Evolutionary conservation across 371 early-diverging fungal genomes (phyloP).

Genomic region (Mortierella sp.): DNA sequence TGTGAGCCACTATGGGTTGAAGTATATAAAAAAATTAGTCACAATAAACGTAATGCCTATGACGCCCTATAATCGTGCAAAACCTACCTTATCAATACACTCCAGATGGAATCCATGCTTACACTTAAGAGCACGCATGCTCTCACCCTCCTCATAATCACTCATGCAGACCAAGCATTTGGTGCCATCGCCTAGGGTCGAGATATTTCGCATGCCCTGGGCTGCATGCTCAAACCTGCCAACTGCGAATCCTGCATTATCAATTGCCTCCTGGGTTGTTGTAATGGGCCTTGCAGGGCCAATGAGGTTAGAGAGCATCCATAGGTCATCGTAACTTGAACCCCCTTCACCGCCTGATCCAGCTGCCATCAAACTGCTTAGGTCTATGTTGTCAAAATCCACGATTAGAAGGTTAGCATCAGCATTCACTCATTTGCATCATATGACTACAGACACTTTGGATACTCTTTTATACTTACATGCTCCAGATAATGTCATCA

Average conservation of each 20-base stretch:
- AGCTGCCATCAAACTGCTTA: slow-evolving; percentile 46
- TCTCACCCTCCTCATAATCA: slow-evolving; percentile 74
- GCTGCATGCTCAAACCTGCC: slow-evolving; percentile 51
- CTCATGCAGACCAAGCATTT: slow-evolving; percentile 76
- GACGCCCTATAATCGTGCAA: background rate
- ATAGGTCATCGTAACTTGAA: slow-evolving; percentile 68
- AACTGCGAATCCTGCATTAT: slow-evolving; percentile 59
- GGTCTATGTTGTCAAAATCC: slow-evolving; percentile 23
- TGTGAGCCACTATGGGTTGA: slow-evolving; percentile 58
- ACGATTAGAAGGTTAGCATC: background rate
- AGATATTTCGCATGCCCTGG: slow-evolving; percentile 47
- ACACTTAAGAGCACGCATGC: slow-evolving; percentile 79
- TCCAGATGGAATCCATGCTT: slow-evolving; percentile 85
- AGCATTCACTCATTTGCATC: background rate
- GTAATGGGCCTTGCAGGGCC: slow-evolving; percentile 75
- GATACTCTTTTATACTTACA: slow-evolving; percentile 32
- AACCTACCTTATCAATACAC: slow-evolving; percentile 77
- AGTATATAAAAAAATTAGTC: background rate
- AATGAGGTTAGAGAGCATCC: slow-evolving; percentile 64
- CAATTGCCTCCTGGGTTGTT: slow-evolving; percentile 62
- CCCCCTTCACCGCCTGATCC: slow-evolving; percentile 37
- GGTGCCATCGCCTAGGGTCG: slow-evolving; percentile 53
- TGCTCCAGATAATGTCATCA: slow-evolving; percentile 47
- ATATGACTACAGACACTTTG: background rate
- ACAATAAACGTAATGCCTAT: background rate